Percentiles rank a stretch among this genome's conserved stretches.
Evolutionary conservation across 140 eudicot genomes (phyloP).

Genomic region (Senecio squalidus): DNA sequence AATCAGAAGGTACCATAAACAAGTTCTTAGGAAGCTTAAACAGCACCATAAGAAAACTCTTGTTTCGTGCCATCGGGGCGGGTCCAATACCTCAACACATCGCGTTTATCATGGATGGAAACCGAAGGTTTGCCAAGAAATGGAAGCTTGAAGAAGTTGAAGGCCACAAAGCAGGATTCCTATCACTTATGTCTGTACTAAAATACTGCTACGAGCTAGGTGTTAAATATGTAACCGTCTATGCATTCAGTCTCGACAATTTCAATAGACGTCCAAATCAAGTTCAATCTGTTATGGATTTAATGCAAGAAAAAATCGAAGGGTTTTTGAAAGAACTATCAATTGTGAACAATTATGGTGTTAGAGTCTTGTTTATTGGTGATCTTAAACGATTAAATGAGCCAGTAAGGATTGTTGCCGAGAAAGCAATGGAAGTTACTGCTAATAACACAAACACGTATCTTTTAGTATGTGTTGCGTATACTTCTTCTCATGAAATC

Average conservation of each 20-base stretch:
- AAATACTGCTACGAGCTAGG: slow-evolving; percentile 66
- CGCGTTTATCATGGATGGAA: slow-evolving; percentile 72
- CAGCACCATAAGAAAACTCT: slow-evolving; percentile 18
- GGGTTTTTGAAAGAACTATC: slow-evolving; percentile 49
- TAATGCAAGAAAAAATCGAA: slow-evolving; percentile 66
- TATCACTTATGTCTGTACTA: slow-evolving; percentile 50
- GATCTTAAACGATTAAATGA: slow-evolving; percentile 45
- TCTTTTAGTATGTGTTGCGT: slow-evolving; percentile 55
- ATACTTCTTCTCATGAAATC: slow-evolving; percentile 67
- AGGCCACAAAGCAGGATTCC: slow-evolving; percentile 65
- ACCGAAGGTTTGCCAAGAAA: slow-evolving; percentile 62
- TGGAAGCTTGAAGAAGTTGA: slow-evolving; percentile 41
- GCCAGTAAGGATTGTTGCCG: slow-evolving; percentile 51
- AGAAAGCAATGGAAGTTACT: slow-evolving; percentile 54
- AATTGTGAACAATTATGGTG: slow-evolving; percentile 49
- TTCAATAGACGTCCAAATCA: slow-evolving; percentile 62
- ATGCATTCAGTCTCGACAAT: slow-evolving; percentile 70
- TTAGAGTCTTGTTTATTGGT: slow-evolving; percentile 48
- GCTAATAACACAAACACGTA: slow-evolving; percentile 27
- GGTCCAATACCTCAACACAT: slow-evolving; percentile 63
- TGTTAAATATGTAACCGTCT: slow-evolving; percentile 46
- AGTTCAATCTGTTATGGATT: slow-evolving; percentile 56
- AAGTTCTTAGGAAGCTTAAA: slow-evolving; percentile 32
- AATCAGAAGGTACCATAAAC: background rate
- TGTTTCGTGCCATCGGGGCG: slow-evolving; percentile 34